Percentiles rank a stretch among this genome's conserved stretches.
phyloP scores from a whole-genome alignment of 208 protist genomes.

The Leishmania lainsoni region DNA sequence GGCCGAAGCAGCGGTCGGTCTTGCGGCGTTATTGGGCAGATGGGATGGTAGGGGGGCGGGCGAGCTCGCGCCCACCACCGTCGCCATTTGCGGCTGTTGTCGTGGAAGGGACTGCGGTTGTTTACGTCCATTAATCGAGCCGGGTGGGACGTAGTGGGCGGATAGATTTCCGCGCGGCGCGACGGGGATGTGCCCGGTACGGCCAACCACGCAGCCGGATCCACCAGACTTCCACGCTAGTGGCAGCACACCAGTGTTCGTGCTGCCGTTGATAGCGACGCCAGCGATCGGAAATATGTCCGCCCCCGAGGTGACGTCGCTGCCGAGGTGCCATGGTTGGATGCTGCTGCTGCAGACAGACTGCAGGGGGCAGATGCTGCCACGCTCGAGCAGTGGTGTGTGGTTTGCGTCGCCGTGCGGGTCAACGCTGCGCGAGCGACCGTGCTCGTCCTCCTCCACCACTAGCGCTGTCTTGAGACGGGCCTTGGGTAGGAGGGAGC shows the following conservation, averaged over 20 bases:
- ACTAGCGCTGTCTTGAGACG: constrained; percentile 45
- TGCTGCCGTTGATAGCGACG: constrained; percentile 27
- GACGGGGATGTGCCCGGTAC: constrained; percentile 30
- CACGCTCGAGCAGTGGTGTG: constrained; percentile 20
- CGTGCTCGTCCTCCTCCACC: constrained; percentile 23
- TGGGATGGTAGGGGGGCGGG: not conserved
- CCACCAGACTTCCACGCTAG: constrained; percentile 74
- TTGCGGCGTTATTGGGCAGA: not conserved
- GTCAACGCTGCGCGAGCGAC: constrained; percentile 25
- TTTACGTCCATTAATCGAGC: not conserved
- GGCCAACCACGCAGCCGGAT: constrained; percentile 45
- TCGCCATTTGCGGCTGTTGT: not conserved
- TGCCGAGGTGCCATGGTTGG: not conserved
- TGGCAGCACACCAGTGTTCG: constrained; percentile 34
- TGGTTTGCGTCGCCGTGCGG: constrained; percentile 21
- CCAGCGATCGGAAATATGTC: constrained; percentile 9
- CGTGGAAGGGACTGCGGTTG: not conserved
- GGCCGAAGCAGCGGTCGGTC: not conserved
- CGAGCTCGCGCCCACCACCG: not conserved
- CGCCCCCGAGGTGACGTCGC: not conserved
- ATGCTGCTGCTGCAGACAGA: not conserved
- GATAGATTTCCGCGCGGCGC: constrained; percentile 24
- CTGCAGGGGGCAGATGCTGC: constrained; percentile 19
- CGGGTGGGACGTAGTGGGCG: constrained; percentile 23
- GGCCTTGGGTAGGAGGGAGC: constrained; percentile 55